A percentile compares a stretch with the other conserved stretches of the same genome.
These are phyloP conservation scores for Fibroporia radiculosa DNA, from an alignment of 768 basidiomycete genomes.

Conservation along the genomic window DNA sequence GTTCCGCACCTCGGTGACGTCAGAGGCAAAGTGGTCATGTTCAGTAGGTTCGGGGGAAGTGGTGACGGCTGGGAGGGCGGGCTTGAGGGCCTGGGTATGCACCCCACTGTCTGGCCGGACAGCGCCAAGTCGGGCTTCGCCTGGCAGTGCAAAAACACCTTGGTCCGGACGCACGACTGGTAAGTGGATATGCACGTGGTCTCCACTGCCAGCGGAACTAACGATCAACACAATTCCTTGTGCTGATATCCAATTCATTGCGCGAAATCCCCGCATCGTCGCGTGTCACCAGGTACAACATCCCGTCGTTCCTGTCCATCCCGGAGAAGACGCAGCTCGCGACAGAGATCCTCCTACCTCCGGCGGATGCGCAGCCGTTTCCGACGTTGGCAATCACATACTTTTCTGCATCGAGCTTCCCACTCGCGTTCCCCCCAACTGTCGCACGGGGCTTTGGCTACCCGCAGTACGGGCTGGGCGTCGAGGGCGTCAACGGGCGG, in stretches of 20 bases:
- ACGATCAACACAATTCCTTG: neutral
- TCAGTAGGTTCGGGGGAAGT: slow-evolving; percentile 77
- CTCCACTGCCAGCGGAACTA: too few species aligned
- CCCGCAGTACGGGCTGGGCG: slow-evolving; percentile 66
- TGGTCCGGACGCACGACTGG: slow-evolving; percentile 84
- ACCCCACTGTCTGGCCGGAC: slow-evolving; percentile 83
- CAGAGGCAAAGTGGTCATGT: slow-evolving; percentile 76
- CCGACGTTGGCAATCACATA: slow-evolving; percentile 67
- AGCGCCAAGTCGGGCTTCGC: slow-evolving; percentile 63
- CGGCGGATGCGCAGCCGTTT: slow-evolving; percentile 22
- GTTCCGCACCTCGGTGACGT: slow-evolving; percentile 80
- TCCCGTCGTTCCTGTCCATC: slow-evolving; percentile 73
- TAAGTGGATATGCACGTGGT: slow-evolving; percentile 25
- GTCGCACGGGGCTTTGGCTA: slow-evolving; percentile 82
- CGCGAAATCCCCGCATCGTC: neutral
- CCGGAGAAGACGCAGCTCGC: slow-evolving; percentile 70
- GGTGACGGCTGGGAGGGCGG: slow-evolving; percentile 63
- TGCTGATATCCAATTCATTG: neutral
- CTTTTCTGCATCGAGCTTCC: slow-evolving; percentile 75
- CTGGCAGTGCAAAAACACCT: slow-evolving; percentile 67
- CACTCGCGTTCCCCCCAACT: slow-evolving; percentile 67
- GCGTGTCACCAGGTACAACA: slow-evolving; percentile 53
- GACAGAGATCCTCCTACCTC: slow-evolving; percentile 43
- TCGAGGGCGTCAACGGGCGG: slow-evolving; percentile 83
- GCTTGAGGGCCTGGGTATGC: slow-evolving; percentile 73